A percentile compares a stretch with the other conserved stretches of the same genome.
Evolutionary conservation across 2,329 filamentous ascomycete genomes (phyloP).

Genomic region (Grosmannia penicillata): DNA sequence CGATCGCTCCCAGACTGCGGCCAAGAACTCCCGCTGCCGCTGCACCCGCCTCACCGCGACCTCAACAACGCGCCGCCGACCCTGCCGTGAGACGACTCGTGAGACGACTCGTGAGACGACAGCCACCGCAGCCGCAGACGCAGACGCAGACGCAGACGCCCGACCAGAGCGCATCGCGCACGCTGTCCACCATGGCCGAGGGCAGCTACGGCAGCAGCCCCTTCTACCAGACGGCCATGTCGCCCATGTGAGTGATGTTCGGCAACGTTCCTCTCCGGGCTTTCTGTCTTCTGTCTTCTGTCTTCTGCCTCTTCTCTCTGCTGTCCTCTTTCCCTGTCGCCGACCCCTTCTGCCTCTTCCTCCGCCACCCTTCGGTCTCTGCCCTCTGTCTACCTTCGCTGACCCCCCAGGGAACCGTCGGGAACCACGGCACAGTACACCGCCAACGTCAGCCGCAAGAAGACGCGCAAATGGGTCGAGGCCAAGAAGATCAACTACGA

Average conservation of each 20-base stretch:
- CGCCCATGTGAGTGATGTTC: slow-evolving; percentile 12
- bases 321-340: neutral
- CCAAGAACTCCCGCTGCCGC: too few relatives aligned
- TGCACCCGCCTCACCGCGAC: too few relatives aligned
- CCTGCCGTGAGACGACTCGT: too few relatives aligned
- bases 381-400: neutral
- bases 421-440: slow-evolving; percentile 38
- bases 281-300: neutral
- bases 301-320: neutral
- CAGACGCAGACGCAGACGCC: neutral
- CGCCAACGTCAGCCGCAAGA: slow-evolving; percentile 73
- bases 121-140: too few relatives aligned
- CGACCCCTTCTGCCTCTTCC: too few relatives aligned
- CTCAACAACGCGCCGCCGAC: too few relatives aligned
- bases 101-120: too few relatives aligned
- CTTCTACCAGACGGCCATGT: slow-evolving; percentile 12
- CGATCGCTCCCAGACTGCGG: too few relatives aligned
- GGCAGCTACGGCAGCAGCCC: slow-evolving; percentile 17
- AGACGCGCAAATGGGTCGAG: slow-evolving; percentile 91
- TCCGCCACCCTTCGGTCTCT: neutral
- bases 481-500: slow-evolving; percentile 79
- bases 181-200: slow-evolving; percentile 11
- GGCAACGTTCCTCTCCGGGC: neutral
- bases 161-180: too few relatives aligned
- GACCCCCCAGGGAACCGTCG: slow-evolving; percentile 11